Conservation (phyloP, 1,284 basidiomycete species). For the Tylopilus sp. region DNA sequence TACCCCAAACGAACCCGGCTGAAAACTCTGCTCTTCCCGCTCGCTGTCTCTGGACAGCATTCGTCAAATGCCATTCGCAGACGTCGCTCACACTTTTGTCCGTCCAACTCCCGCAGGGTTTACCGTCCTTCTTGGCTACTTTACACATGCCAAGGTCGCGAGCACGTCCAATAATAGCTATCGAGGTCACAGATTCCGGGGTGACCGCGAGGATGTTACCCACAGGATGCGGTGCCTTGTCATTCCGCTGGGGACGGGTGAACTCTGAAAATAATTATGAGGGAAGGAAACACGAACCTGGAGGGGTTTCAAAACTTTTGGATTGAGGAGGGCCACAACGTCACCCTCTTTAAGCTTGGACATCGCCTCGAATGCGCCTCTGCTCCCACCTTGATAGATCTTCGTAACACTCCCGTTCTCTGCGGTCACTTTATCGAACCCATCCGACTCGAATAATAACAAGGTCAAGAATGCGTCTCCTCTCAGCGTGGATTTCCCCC, state of each 20-base stretch:
- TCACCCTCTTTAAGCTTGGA: conserved; percentile 83
- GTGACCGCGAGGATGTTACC: conserved; percentile 84
- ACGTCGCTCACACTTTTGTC: conserved; percentile 78
- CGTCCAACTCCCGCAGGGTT: conserved; percentile 79
- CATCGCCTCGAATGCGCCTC: conserved; percentile 86
- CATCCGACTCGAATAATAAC: conserved; percentile 84
- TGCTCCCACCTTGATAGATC: conserved; percentile 80
- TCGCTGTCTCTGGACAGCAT: conserved; percentile 69
- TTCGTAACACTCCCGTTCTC: conserved; percentile 52
- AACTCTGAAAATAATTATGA: background rate
- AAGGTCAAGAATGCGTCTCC: conserved; percentile 84
- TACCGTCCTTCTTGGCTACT: conserved; percentile 74
- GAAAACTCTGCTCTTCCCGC: conserved; percentile 80
- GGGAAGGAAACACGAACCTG: conserved; percentile 48
- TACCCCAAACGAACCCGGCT: conserved; percentile 50
- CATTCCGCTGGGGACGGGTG: conserved; percentile 38
- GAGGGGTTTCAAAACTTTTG: conserved; percentile 79
- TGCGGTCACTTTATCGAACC: conserved; percentile 48
- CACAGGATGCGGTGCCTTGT: conserved; percentile 60
- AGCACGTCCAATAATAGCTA: conserved; percentile 82
- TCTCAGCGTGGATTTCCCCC: conserved; percentile 51
- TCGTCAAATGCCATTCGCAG: conserved; percentile 86
- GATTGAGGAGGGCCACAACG: conserved; percentile 87
- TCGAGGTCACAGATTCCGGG: conserved; percentile 73
- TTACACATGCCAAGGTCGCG: conserved; percentile 81